Base-by-base conservation (phyloP, 805 yeast genomes). In the Saccharomyces cerevisiae region DNA sequence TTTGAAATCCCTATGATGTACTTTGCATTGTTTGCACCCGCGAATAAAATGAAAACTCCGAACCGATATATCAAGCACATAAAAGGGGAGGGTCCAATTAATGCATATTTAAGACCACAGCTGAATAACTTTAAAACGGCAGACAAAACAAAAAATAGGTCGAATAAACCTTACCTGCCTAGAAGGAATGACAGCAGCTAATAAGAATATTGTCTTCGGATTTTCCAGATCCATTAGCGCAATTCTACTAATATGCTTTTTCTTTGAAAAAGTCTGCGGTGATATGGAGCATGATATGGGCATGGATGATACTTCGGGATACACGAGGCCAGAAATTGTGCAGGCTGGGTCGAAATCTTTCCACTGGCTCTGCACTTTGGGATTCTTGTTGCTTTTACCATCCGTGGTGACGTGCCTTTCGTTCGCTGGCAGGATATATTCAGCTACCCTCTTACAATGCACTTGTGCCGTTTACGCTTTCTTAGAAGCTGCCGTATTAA, bases 331-430 rank as follows among this genome's bases (percentile, higher is more conserved):
- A 24, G 64, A 71, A 29, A 72, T 73, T 49, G 66, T 73, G 9
- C 72, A 79, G 54, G 79, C 83, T 6, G 76, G 73, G 1, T 71
- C 82, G 6, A 82, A 81, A 61, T 71, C 85, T 0, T 75, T 83
- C 64, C 92, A 86, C 63, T 86, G 89, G 89, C 63, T 85, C 21
- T 48, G 76, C 22, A 71, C 87, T 0, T 51, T 84, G 22, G 57
- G 70, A 0, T 49, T 79, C 4, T 61, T 82, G 24, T 72, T 84
- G 28, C 59, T 85, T 2, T 8, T 80, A 0, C 88, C 91, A 1
- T 81, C 87, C 0, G 52, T 84, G 1, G 73, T 83, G 0, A 68
- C 85, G 1, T 76, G 74, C 6, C 74, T 80, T 36, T 79, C 84
- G 0, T 70, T 83, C 58, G 87, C 89, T 0, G 75, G 79, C 51